Percentiles rank a stretch among this genome's conserved stretches.
These are phyloP conservation scores for Forsythia suspensa DNA, from an alignment of 257 asterid species.

Conservation along the genomic window DNA sequence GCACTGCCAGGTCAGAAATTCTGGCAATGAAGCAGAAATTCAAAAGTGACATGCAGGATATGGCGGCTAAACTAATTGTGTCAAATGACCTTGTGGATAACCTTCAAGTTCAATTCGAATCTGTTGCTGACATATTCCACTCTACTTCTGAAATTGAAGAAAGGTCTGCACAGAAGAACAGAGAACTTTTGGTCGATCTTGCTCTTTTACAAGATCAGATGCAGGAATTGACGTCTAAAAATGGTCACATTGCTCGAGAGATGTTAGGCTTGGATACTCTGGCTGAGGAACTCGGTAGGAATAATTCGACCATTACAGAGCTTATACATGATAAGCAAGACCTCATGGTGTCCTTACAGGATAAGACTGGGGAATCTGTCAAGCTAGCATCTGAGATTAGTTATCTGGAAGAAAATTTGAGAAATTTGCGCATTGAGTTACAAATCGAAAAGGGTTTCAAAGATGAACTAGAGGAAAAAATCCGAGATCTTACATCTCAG, in stretches of 20 bases:
- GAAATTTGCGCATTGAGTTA: slow-evolving; percentile 51
- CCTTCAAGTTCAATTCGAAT: slow-evolving; percentile 71
- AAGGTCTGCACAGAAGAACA: slow-evolving; percentile 42
- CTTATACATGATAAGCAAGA: slow-evolving; percentile 57
- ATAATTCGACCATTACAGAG: slow-evolving; percentile 42
- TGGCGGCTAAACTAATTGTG: slow-evolving; percentile 48
- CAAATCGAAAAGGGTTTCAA: slow-evolving; percentile 41
- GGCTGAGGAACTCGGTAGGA: slow-evolving; percentile 56
- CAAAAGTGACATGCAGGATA: slow-evolving; percentile 46
- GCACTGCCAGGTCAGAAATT: slow-evolving; percentile 60
- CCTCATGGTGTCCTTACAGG: slow-evolving; percentile 41
- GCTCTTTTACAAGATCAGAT: slow-evolving; percentile 59
- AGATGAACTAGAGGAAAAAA: slow-evolving; percentile 51
- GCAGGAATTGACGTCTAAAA: slow-evolving; percentile 53
- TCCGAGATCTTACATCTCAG: slow-evolving; percentile 53
- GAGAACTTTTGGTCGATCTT: slow-evolving; percentile 65
- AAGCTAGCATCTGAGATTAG: slow-evolving; percentile 58
- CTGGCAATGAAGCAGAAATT: slow-evolving; percentile 56
- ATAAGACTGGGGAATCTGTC: slow-evolving; percentile 51
- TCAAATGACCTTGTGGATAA: slow-evolving; percentile 71
- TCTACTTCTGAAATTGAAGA: slow-evolving; percentile 61
- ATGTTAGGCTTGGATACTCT: slow-evolving; percentile 50
- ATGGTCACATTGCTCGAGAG: slow-evolving; percentile 55
- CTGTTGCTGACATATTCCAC: slow-evolving; percentile 57
- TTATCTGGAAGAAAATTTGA: slow-evolving; percentile 48